phyloP scores from a whole-genome alignment of 2,329 filamentous ascomycete genomes.

The Ophiosphaerella narmari region DNA sequence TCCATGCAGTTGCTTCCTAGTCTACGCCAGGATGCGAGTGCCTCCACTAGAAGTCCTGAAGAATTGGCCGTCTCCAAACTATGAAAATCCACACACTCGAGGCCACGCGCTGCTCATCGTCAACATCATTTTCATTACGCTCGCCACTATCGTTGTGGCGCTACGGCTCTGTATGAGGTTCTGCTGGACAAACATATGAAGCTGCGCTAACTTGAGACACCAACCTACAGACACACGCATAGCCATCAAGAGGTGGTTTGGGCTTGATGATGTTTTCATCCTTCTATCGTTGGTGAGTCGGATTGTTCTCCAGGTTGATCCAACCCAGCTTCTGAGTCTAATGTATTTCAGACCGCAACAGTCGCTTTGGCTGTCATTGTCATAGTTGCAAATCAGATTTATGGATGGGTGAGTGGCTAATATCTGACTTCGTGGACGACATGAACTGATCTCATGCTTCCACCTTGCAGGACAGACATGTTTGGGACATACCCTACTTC shows the following conservation, averaged over 20 bases:
- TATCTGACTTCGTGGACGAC: too few relatives aligned
- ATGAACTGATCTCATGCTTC: accelerated
- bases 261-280: conserved; percentile 50
- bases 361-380: conserved; percentile 46
- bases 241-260: conserved; percentile 49
- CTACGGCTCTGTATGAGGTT: conserved; percentile 37
- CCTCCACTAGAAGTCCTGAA: conserved; percentile 37
- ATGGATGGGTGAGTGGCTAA: conserved; percentile 41
- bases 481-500: conserved; percentile 47
- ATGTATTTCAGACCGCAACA: conserved; percentile 38
- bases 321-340: neutral
- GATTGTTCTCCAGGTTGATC: neutral
- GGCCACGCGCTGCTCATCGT: conserved; percentile 48
- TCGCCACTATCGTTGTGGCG: conserved; percentile 44
- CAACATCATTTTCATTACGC: conserved; percentile 45
- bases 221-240: conserved; percentile 37
- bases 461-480: conserved; percentile 37
- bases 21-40: conserved; percentile 27
- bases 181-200: too few relatives aligned
- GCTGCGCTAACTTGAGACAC: too few relatives aligned
- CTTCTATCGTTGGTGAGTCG: conserved; percentile 44
- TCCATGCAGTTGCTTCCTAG: neutral
- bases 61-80: conserved; percentile 49
- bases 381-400: conserved; percentile 48
- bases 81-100: conserved; percentile 45